These are phyloP conservation scores for Eutrema japonicum DNA, from an alignment of 345 rosid species.

Conservation along the genomic window DNA sequence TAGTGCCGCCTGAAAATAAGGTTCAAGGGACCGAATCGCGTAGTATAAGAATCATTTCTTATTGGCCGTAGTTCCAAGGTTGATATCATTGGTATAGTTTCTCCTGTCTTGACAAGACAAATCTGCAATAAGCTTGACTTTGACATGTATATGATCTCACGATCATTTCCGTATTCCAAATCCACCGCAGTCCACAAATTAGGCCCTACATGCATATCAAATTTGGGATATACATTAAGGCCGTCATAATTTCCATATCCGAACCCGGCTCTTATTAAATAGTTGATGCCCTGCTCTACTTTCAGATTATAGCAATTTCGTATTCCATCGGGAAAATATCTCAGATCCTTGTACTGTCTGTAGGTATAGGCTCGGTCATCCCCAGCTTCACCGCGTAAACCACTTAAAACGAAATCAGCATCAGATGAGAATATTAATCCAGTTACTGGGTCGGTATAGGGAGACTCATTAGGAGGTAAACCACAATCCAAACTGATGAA, in stretches of 20 bases:
- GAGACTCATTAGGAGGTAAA: conserved; percentile 9
- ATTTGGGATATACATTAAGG: conserved; percentile 27
- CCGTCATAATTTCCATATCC: conserved; percentile 54
- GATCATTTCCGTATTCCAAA: not conserved
- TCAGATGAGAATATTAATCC: conserved; percentile 41
- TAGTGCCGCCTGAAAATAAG: conserved; percentile 2
- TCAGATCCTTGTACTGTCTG: conserved; percentile 5
- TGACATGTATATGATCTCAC: conserved; percentile 48
- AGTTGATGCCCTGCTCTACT: conserved; percentile 30
- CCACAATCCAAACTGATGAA: conserved; percentile 58
- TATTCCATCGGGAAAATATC: conserved; percentile 45
- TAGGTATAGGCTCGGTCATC: not conserved
- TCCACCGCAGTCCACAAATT: conserved; percentile 41
- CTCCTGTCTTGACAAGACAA: conserved; percentile 52
- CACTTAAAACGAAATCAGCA: conserved; percentile 33
- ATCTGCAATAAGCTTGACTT: conserved; percentile 38
- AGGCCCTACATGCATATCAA: conserved; percentile 49
- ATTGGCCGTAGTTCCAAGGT: conserved; percentile 51
- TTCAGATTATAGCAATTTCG: conserved; percentile 46
- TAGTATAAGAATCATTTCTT: conserved; percentile 13
- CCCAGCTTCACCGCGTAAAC: conserved; percentile 15
- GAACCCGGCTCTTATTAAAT: conserved; percentile 43
- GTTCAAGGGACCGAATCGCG: conserved; percentile 30
- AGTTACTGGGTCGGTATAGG: conserved; percentile 23
- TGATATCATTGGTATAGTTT: conserved; percentile 54